These are phyloP conservation scores for Sanghuangporus baumii DNA, from an alignment of 1,284 basidiomycete genomes.

Conservation along the genomic window DNA sequence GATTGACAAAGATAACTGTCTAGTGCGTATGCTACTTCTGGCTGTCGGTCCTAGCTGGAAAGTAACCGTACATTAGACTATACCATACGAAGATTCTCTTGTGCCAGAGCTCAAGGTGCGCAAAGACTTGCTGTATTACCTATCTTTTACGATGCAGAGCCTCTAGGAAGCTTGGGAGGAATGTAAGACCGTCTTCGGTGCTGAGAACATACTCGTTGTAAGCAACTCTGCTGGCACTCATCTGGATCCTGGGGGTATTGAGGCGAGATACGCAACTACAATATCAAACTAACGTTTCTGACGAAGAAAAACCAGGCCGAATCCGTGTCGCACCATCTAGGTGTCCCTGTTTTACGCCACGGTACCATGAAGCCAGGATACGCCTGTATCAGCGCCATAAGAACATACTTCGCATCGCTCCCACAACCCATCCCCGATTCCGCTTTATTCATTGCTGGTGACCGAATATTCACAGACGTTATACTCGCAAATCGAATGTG, in stretches of 20 bases:
- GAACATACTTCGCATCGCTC: slow-evolving; percentile 57
- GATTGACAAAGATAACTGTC: slow-evolving; percentile 97
- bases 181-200: slow-evolving; percentile 70
- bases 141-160: background rate
- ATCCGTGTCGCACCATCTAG: slow-evolving; percentile 72
- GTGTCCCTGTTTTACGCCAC: slow-evolving; percentile 82
- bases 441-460: slow-evolving; percentile 79
- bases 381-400: slow-evolving; percentile 64
- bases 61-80: slow-evolving; percentile 46
- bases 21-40: slow-evolving; percentile 47
- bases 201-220: slow-evolving; percentile 81
- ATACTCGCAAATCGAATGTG: slow-evolving; percentile 78
- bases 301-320: slow-evolving; percentile 57
- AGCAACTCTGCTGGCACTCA: slow-evolving; percentile 89
- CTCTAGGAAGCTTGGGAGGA: slow-evolving; percentile 72
- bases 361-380: slow-evolving; percentile 70
- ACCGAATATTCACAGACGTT: slow-evolving; percentile 88
- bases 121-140: background rate
- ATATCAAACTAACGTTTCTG: background rate
- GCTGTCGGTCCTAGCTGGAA: background rate
- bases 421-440: slow-evolving; percentile 45
- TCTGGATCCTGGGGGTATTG: slow-evolving; percentile 74
- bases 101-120: slow-evolving; percentile 67
- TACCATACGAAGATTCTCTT: slow-evolving; percentile 67
- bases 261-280: slow-evolving; percentile 43